Conservation (phyloP, 1,284 basidiomycete species). For the Tetrapyrgos nigripes region DNA sequence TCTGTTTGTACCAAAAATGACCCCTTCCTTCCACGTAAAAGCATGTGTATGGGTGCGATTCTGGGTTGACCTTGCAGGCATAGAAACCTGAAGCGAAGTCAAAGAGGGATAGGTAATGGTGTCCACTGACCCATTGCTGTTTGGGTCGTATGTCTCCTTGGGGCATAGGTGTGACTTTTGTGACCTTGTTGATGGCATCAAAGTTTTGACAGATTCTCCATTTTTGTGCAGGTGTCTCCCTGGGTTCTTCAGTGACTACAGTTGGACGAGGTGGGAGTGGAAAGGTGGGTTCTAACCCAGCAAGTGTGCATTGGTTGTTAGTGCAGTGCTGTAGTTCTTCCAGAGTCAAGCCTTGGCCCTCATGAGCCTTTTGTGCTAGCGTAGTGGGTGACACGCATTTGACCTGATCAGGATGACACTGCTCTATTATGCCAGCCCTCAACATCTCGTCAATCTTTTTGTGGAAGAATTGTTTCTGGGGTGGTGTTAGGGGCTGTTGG, state of each 20-base stretch:
- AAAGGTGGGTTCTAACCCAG: constrained; percentile 23
- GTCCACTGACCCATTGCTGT: too few species aligned
- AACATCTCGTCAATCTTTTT: constrained; percentile 36
- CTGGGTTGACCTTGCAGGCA: constrained; percentile 41
- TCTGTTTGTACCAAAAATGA: constrained; percentile 39
- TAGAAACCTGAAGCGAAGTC: too few species aligned
- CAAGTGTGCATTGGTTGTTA: constrained; percentile 33
- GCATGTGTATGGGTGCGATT: constrained; percentile 40
- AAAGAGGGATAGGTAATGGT: too few species aligned
- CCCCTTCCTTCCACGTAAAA: constrained; percentile 48
- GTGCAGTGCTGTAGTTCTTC: constrained; percentile 33
- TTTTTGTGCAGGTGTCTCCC: constrained; percentile 21
- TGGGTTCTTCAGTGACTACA: not conserved
- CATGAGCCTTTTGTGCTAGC: constrained; percentile 37
- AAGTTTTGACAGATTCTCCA: constrained; percentile 46
- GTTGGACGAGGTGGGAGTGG: constrained; percentile 16
- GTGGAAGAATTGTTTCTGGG: constrained; percentile 35
- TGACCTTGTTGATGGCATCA: too few species aligned
- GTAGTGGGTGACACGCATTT: constrained; percentile 35
- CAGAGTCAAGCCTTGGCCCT: constrained; percentile 29
- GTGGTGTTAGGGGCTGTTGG: constrained; percentile 30
- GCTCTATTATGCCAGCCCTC: constrained; percentile 33
- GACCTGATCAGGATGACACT: constrained; percentile 28
- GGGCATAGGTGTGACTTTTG: too few species aligned
- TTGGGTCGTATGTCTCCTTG: too few species aligned